A percentile compares a stretch with the other conserved stretches of the same genome.
Evolutionary conservation across 2,329 filamentous ascomycete species (phyloP).

Genomic region (Thermochaetoides dissita): DNA sequence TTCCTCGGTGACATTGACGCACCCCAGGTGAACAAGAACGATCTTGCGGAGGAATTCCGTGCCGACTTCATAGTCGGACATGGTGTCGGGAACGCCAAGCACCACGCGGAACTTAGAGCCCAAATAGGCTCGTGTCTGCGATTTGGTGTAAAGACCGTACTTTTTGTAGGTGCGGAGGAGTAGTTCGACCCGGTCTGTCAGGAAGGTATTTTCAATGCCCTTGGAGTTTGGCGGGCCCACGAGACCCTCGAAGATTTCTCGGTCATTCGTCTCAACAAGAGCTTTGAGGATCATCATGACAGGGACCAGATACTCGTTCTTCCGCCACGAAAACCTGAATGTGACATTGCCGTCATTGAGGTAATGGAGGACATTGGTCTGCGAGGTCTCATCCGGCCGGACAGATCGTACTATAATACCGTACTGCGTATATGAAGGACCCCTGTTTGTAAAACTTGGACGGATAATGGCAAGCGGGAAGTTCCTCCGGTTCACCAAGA

Average conservation of each 20-base stretch:
- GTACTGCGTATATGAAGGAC: slow-evolving; percentile 72
- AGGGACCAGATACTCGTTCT: slow-evolving; percentile 91
- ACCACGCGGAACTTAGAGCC: slow-evolving; percentile 86
- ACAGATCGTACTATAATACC: slow-evolving; percentile 88
- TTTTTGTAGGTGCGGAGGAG: slow-evolving; percentile 85
- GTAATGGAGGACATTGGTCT: slow-evolving; percentile 95
- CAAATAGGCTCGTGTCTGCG: slow-evolving; percentile 71
- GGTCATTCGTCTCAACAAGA: slow-evolving; percentile 86
- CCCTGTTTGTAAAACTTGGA: slow-evolving; percentile 78
- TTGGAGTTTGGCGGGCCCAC: slow-evolving; percentile 66
- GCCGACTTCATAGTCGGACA: slow-evolving; percentile 78
- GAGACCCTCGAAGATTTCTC: slow-evolving; percentile 89
- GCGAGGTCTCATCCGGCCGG: slow-evolving; percentile 91
- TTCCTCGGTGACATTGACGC: slow-evolving; percentile 65
- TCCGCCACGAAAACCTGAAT: slow-evolving; percentile 94
- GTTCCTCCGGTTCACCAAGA: slow-evolving; percentile 81
- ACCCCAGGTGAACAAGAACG: slow-evolving; percentile 82
- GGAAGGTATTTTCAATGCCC: slow-evolving; percentile 74
- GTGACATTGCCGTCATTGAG: slow-evolving; percentile 91
- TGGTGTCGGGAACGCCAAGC: slow-evolving; percentile 67
- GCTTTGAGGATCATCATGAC: slow-evolving; percentile 96
- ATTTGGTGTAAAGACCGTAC: slow-evolving; percentile 70
- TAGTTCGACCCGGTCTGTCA: slow-evolving; percentile 87
- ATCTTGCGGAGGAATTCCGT: slow-evolving; percentile 83
- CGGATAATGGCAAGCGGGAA: slow-evolving; percentile 90